Evolutionary conservation across 257 asterid species (phyloP).

Genomic region (Ilex asprella): DNA sequence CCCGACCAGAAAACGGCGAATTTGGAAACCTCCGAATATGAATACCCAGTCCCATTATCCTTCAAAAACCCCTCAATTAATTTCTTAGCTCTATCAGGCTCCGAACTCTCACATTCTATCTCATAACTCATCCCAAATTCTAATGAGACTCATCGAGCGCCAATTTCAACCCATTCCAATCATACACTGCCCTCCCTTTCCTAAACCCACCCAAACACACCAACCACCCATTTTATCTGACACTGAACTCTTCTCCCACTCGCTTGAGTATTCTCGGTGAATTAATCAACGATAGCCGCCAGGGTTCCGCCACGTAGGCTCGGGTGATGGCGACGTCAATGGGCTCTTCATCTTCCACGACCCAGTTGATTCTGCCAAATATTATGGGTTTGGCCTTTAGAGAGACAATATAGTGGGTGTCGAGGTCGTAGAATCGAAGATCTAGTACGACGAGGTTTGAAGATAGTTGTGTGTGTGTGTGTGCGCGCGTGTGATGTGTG

Average conservation of each 20-base stretch:
- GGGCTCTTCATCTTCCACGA: constrained; percentile 72
- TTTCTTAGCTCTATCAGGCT: constrained; percentile 59
- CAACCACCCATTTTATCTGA: constrained; percentile 33
- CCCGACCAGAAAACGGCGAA: constrained; percentile 69
- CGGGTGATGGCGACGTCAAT: constrained; percentile 67
- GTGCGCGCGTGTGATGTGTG: too few species aligned
- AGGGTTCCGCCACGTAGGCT: constrained; percentile 59
- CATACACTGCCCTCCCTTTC: constrained; percentile 68
- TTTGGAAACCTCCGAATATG: constrained; percentile 49
- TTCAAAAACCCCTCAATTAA: constrained; percentile 54
- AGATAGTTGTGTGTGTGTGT: constrained; percentile 33
- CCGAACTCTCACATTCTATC: constrained; percentile 75
- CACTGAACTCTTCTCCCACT: constrained; percentile 45
- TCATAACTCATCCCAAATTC: constrained; percentile 69
- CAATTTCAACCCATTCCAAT: constrained; percentile 75
- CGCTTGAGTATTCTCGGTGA: constrained; percentile 39
- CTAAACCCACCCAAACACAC: constrained; percentile 76
- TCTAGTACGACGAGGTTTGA: constrained; percentile 78
- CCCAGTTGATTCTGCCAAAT: constrained; percentile 63
- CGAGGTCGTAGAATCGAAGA: constrained; percentile 90
- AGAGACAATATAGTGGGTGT: constrained; percentile 58
- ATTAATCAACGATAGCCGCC: constrained; percentile 42
- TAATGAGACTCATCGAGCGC: constrained; percentile 74
- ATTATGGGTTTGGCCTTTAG: constrained; percentile 65
- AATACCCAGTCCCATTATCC: constrained; percentile 46